Percentiles rank a stretch among this genome's conserved stretches.
phyloP scores from a whole-genome alignment of 495 filamentous ascomycete species.

The Platismatia glauca region DNA sequence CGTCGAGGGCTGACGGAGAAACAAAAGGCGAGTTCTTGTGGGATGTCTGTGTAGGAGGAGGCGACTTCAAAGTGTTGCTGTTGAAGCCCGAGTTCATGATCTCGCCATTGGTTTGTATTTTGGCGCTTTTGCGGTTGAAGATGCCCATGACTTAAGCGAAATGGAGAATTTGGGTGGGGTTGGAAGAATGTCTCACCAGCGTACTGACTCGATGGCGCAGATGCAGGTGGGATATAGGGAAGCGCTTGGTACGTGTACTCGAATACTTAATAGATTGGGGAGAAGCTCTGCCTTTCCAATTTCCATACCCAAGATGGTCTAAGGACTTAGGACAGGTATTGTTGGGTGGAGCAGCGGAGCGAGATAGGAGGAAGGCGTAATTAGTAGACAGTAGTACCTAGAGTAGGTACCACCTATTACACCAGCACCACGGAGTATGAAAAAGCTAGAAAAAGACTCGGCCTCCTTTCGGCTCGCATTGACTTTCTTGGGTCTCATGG shows the following conservation, averaged over 20 bases:
- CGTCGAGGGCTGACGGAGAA: slow-evolving; percentile 44
- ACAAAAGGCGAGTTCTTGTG: slow-evolving; percentile 25
- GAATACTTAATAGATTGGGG: too few species aligned
- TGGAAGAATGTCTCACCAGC: background rate
- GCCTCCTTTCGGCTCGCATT: background rate
- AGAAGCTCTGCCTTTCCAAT: background rate
- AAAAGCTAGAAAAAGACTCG: background rate
- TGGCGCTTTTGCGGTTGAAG: slow-evolving; percentile 54
- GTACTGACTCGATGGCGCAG: background rate
- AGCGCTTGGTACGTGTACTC: background rate
- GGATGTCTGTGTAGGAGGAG: slow-evolving; percentile 28
- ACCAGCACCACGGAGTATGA: background rate
- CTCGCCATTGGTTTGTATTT: slow-evolving; percentile 42
- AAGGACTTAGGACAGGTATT: too few species aligned
- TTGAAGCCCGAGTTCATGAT: slow-evolving; percentile 43
- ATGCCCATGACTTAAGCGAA: slow-evolving; percentile 43
- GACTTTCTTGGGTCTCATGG: background rate
- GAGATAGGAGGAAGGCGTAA: background rate
- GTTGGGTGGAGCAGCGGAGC: background rate
- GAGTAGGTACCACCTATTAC: too few species aligned
- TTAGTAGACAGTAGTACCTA: too few species aligned
- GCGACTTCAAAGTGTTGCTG: slow-evolving; percentile 49
- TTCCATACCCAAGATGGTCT: background rate
- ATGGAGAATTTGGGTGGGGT: background rate
- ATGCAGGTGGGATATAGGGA: background rate